Evolutionary conservation across 352 stramenopile species (phyloP).

Genomic region (Phytophthora ramorum): DNA sequence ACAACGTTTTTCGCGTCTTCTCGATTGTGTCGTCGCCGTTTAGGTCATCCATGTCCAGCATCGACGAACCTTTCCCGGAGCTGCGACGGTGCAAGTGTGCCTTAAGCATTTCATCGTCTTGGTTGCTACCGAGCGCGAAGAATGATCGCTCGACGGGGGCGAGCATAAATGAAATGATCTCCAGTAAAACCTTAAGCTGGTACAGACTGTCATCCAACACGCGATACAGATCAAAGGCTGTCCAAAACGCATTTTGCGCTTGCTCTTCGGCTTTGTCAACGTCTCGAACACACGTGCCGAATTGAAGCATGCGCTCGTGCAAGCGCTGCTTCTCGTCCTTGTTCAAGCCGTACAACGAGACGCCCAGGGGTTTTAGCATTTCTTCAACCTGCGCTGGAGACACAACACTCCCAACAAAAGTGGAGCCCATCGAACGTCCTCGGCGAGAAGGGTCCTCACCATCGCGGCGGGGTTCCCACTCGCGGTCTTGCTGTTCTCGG

Average conservation of each 20-base stretch:
- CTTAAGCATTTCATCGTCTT: slow-evolving; percentile 75
- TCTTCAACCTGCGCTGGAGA: slow-evolving; percentile 55
- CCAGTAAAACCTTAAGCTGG: slow-evolving; percentile 80
- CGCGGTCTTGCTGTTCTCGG: slow-evolving; percentile 63
- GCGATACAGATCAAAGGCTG: slow-evolving; percentile 75
- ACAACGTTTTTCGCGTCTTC: slow-evolving; percentile 61
- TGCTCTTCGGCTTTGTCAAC: slow-evolving; percentile 60
- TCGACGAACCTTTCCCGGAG: slow-evolving; percentile 32
- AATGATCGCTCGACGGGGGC: slow-evolving; percentile 74
- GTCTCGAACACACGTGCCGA: slow-evolving; percentile 51
- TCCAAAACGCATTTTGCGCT: slow-evolving; percentile 64
- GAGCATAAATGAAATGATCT: slow-evolving; percentile 70
- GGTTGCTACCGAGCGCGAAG: slow-evolving; percentile 72
- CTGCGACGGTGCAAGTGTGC: slow-evolving; percentile 39
- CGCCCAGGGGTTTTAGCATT: slow-evolving; percentile 59
- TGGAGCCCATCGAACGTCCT: slow-evolving; percentile 26
- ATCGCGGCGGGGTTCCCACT: slow-evolving; percentile 23
- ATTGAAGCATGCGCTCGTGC: slow-evolving; percentile 56
- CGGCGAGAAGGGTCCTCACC: slow-evolving; percentile 28
- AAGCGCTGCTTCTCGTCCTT: slow-evolving; percentile 66
- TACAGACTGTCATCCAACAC: slow-evolving; percentile 74
- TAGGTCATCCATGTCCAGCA: slow-evolving; percentile 32
- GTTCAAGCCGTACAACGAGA: slow-evolving; percentile 72
- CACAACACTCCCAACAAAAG: slow-evolving; percentile 35
- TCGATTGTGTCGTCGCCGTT: slow-evolving; percentile 64